Conservation (phyloP, 2,329 filamentous ascomycete genomes). For the Alternaria triticimaculans region DNA sequence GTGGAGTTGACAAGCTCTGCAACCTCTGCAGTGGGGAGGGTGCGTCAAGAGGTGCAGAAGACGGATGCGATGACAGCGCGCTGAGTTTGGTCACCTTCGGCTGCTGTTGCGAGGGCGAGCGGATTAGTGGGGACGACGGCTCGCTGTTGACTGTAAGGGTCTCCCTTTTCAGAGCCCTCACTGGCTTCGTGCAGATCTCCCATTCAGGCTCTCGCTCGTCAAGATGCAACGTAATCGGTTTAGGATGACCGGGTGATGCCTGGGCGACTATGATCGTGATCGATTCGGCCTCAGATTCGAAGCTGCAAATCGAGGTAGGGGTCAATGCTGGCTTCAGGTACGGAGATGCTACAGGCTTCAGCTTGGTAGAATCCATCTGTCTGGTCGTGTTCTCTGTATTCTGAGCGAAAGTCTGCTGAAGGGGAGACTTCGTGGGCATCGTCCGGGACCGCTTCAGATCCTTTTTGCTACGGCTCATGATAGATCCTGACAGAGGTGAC, state of each 20-base stretch:
- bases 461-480: conserved; percentile 24
- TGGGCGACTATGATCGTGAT: conserved; percentile 35
- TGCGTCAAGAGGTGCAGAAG: conserved; percentile 34
- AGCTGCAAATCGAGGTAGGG: conserved; percentile 35
- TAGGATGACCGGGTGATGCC: conserved; percentile 11
- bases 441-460: conserved; percentile 40
- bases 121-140: conserved; percentile 11
- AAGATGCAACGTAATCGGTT: conserved; percentile 29
- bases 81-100: conserved; percentile 36
- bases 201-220: conserved; percentile 40
- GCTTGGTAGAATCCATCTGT: conserved; percentile 5
- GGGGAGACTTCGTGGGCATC: conserved; percentile 38
- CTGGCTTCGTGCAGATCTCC: conserved; percentile 37
- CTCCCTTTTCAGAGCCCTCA: conserved; percentile 15
- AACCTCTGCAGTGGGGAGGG: conserved; percentile 28
- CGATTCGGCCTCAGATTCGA: conserved; percentile 40
- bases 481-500: conserved; percentile 30
- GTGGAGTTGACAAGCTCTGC: conserved; percentile 25
- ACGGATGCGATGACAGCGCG: conserved; percentile 38
- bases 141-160: neutral
- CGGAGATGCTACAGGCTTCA: conserved; percentile 18
- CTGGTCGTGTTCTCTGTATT: conserved; percentile 6
- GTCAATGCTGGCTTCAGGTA: conserved; percentile 28
- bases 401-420: conserved; percentile 30
- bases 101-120: conserved; percentile 24